Evolutionary conservation across 768 basidiomycete genomes (phyloP).

Genomic region (Suillus alpinus): DNA sequence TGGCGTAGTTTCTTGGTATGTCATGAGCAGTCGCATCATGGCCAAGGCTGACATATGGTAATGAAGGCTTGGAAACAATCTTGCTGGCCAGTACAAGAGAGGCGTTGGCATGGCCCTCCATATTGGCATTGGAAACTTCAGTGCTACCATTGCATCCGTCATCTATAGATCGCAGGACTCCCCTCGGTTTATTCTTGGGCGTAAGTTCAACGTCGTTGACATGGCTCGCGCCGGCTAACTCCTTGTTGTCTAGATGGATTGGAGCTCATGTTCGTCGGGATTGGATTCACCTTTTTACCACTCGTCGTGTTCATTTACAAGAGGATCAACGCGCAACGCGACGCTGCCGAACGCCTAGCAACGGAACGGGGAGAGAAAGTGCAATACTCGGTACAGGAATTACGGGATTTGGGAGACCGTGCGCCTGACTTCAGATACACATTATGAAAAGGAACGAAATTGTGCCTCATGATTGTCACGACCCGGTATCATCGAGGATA

Average conservation of each 20-base stretch:
- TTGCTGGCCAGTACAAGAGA: constrained; percentile 63
- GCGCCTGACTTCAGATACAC: constrained; percentile 65
- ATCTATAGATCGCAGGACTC: constrained; percentile 57
- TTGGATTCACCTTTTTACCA: constrained; percentile 55
- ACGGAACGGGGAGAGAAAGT: constrained; percentile 18
- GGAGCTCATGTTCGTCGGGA: constrained; percentile 67
- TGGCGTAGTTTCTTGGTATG: constrained; percentile 59
- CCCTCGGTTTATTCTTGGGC: constrained; percentile 59
- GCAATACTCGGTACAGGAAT: constrained; percentile 13
- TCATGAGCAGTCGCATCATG: neutral
- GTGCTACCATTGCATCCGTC: constrained; percentile 58
- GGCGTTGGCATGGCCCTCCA: constrained; percentile 65
- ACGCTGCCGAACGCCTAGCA: constrained; percentile 22
- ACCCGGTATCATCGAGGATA: neutral
- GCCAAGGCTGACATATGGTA: neutral
- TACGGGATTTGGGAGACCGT: constrained; percentile 49
- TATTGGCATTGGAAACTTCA: constrained; percentile 66
- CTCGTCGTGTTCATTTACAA: constrained; percentile 48
- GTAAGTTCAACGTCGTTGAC: constrained; percentile 32
- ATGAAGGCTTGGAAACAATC: constrained; percentile 9
- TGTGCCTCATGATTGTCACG: neutral
- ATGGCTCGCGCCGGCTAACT: neutral
- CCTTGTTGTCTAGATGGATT: constrained; percentile 44
- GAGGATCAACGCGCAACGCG: constrained; percentile 55
- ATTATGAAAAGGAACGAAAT: constrained; percentile 28